Base-by-base conservation (phyloP, 495 filamentous ascomycete genomes). In the Neurospora terricola region DNA sequence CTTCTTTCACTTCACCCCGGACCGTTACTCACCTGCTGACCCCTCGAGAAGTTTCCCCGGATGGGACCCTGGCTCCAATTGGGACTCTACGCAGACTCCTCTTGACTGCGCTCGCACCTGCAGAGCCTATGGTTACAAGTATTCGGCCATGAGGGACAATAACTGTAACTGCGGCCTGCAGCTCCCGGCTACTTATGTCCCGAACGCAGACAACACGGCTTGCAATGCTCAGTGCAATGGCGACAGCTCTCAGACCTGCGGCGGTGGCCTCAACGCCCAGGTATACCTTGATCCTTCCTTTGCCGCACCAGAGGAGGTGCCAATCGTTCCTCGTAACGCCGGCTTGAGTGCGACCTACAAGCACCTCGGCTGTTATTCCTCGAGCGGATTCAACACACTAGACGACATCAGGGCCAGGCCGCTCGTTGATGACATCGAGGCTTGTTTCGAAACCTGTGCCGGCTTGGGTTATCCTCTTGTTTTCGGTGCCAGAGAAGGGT, bases 41-140 rank as follows among this genome's bases (percentile, higher is more conserved):
- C 70, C 72, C 7, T 74, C 73, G 3, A 68, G 62, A 38, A 75
- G 73, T 18, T 79, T 73, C 27, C 75, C 76, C 45, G 45, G 71
- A 21, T 81, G 66, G 34, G 73, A 75, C 70, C 71, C 68, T 11
- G 76, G 76, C 48, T 73, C 71, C 12, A 14, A 34, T n/a, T 74
- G 70, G 62, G 77, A 80, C 74, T 73, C 70, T 43, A 80, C 80
- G 1, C 59, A 71, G 9, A 78, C 77, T 12, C 77, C 75, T 9
- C 70, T 78, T 45, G 70, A 73, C 73, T 81, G 80, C 66, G 71
- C 72, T 38, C 69, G 69, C 12, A 72, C 69, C 27, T 81, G 80
- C 72, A 72, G 79, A 42, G 76, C 71, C 7, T 74, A 72, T 36
- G 80, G 80, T 37, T 81, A 73, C 73, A 78, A 77, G 62, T 81